Evolutionary conservation across 176 grass and related monocot species (phyloP).

Genomic region (Melocanna baccifera): DNA sequence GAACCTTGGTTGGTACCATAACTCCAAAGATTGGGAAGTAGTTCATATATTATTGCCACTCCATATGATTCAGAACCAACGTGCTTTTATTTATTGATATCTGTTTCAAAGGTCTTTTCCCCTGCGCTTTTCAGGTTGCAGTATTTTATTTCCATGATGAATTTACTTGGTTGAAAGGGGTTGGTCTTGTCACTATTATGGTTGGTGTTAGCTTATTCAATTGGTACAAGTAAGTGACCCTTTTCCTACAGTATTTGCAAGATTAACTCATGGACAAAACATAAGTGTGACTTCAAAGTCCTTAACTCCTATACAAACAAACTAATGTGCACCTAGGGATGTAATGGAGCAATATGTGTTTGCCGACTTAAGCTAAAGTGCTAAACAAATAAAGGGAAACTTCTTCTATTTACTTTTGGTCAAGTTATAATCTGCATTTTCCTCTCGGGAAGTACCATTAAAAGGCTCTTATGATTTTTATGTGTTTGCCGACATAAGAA

Average conservation of each 20-base stretch:
- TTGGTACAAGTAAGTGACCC: slow-evolving; percentile 93
- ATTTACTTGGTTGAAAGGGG: slow-evolving; percentile 84
- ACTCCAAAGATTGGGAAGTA: neutral
- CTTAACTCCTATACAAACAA: neutral
- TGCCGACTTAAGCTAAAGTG: neutral
- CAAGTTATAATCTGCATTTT: neutral
- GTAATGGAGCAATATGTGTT: slow-evolving; percentile 7
- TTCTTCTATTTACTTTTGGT: slow-evolving; percentile 23
- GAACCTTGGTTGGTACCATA: too few relatives aligned
- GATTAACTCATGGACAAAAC: neutral
- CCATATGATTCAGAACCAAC: neutral
- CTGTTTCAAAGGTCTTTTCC: slow-evolving; percentile 5
- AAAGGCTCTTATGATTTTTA: slow-evolving; percentile 1
- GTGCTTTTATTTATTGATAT: slow-evolving; percentile 1
- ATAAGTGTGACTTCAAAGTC: neutral
- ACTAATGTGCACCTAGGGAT: neutral
- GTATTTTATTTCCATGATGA: slow-evolving; percentile 97
- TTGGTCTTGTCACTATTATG: slow-evolving; percentile 87
- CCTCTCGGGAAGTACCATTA: neutral
- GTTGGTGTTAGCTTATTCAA: slow-evolving; percentile 97
- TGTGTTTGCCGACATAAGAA: too few relatives aligned
- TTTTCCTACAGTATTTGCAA: slow-evolving; percentile 16
- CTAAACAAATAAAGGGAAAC: slow-evolving; percentile 22
- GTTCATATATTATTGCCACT: neutral
- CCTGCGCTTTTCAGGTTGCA: slow-evolving; percentile 73